phyloP scores from a whole-genome alignment of 805 yeast genomes.

The Kuraishia hungarica region DNA sequence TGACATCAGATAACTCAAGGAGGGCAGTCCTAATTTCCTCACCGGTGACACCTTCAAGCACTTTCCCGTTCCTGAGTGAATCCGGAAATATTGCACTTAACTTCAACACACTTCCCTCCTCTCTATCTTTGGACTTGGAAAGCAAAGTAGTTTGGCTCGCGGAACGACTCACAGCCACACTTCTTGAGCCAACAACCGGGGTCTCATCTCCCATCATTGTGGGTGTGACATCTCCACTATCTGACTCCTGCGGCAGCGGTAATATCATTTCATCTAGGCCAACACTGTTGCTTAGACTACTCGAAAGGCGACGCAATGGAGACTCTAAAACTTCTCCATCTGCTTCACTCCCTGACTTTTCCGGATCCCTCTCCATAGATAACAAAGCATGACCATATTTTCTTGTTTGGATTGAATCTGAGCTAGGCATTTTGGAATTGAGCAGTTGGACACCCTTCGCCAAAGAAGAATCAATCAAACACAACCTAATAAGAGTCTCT shows the following conservation, averaged over 20 bases:
- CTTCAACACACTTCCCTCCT: constrained; percentile 34
- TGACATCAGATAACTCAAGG: constrained; percentile 26
- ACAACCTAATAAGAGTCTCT: constrained; percentile 62
- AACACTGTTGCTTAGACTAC: background rate
- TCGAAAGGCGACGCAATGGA: background rate
- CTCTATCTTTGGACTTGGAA: constrained; percentile 25
- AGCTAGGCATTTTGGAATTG: constrained; percentile 6
- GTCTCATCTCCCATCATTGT: background rate
- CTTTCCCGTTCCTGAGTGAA: constrained; percentile 3
- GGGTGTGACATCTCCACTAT: background rate
- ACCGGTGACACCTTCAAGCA: constrained; percentile 10
- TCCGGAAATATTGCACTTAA: constrained; percentile 8
- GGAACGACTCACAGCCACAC: constrained; percentile 1
- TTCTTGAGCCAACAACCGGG: background rate
- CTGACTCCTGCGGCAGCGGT: background rate
- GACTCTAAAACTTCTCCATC: background rate
- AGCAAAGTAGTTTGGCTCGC: constrained; percentile 11
- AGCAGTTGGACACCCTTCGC: constrained; percentile 40
- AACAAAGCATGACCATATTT: background rate
- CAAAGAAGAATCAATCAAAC: constrained; percentile 63
- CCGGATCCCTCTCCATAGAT: background rate
- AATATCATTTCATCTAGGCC: background rate
- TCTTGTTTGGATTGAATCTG: background rate
- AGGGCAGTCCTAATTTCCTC: constrained; percentile 27
- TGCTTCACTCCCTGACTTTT: background rate